Evolutionary conservation across 2,329 filamentous ascomycete genomes (phyloP).

Genomic region (Botrytis aclada): DNA sequence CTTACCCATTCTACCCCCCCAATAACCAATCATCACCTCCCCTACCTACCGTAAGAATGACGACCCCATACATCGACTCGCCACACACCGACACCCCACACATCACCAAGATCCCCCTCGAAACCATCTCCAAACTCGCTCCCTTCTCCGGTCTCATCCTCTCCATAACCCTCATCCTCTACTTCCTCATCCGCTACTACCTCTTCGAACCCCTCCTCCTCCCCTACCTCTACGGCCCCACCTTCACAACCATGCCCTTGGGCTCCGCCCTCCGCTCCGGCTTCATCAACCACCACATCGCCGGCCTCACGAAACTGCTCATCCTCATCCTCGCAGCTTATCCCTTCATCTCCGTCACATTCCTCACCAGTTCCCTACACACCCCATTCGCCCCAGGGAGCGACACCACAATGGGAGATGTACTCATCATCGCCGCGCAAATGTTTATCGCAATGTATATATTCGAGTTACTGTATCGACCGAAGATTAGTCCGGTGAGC

Average conservation of each 20-base stretch:
- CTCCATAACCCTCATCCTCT: conserved; percentile 32
- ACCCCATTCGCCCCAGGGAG: conserved; percentile 36
- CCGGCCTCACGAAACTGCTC: conserved; percentile 42
- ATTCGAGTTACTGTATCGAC: conserved; percentile 45
- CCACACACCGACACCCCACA: conserved; percentile 29
- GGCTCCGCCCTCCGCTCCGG: conserved; percentile 40
- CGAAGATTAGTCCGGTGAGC: conserved; percentile 42
- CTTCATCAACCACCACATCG: conserved; percentile 48
- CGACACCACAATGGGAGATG: conserved; percentile 42
- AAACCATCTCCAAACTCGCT: conserved; percentile 32
- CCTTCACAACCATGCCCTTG: conserved; percentile 37
- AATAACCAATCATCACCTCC: not conserved
- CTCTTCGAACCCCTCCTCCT: conserved; percentile 43
- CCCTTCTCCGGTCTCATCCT: conserved; percentile 35
- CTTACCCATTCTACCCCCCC: not conserved
- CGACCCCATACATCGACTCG: not conserved
- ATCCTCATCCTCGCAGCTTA: conserved; percentile 43
- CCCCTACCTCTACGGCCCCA: conserved; percentile 37
- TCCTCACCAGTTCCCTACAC: conserved; percentile 38
- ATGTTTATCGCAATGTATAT: conserved; percentile 47
- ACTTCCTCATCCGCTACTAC: conserved; percentile 36
- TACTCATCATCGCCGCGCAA: conserved; percentile 42
- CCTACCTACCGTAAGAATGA: not conserved
- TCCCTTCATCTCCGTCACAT: conserved; percentile 43
- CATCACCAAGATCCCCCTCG: conserved; percentile 28